Conservation (phyloP, 306 rosid genomes). For the Dicorynia guianensis region DNA sequence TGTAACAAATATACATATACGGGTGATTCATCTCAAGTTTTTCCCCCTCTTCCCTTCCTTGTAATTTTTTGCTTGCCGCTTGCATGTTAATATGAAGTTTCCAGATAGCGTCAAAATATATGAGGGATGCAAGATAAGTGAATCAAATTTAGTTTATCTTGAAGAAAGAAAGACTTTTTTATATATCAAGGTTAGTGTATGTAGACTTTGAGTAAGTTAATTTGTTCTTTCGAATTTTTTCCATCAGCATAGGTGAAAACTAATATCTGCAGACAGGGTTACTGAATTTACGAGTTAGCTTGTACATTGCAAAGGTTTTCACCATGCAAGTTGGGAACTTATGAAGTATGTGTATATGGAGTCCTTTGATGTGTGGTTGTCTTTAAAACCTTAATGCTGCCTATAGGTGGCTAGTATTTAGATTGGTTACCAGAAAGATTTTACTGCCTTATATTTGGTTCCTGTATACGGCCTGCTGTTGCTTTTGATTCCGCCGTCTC, state of each 20-base stretch:
- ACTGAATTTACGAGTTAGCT: not conserved
- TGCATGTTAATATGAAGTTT: not conserved
- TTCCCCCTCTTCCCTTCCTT: not conserved
- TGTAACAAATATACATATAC: not conserved
- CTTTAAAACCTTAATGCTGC: slow-evolving; percentile 20
- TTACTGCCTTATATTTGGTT: slow-evolving; percentile 8
- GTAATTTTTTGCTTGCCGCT: not conserved
- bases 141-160: not conserved
- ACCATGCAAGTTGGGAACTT: not conserved
- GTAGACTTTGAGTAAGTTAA: not conserved
- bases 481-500: slow-evolving; percentile 1
- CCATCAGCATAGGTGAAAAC: not conserved
- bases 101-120: not conserved
- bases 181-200: not conserved
- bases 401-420: slow-evolving; percentile 2
- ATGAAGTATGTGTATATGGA: not conserved
- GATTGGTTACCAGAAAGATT: not conserved
- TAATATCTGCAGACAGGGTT: not conserved
- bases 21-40: slow-evolving; percentile 16
- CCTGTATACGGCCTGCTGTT: not conserved
- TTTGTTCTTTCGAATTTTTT: not conserved
- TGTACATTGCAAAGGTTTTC: not conserved
- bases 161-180: not conserved
- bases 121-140: slow-evolving; percentile 7
- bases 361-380: slow-evolving; percentile 3